phyloP scores from a whole-genome alignment of 495 filamentous ascomycete species.

The Penicillium desertorum region DNA sequence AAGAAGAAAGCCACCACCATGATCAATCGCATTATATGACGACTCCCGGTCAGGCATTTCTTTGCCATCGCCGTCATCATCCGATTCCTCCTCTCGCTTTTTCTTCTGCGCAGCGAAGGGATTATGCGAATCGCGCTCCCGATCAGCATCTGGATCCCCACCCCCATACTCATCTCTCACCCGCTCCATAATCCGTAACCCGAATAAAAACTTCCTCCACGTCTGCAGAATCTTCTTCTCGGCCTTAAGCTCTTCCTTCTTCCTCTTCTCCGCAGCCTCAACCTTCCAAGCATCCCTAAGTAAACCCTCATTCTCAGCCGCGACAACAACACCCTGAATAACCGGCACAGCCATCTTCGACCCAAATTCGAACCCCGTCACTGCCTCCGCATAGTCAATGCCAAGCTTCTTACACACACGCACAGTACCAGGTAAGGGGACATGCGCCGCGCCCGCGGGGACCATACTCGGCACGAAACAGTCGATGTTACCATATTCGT shows the following conservation, averaged over 20 bases:
- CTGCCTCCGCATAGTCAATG: slow-evolving; percentile 91
- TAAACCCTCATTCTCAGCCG: slow-evolving; percentile 69
- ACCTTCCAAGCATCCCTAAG: slow-evolving; percentile 79
- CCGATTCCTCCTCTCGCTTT: slow-evolving; percentile 5
- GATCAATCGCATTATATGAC: slow-evolving; percentile 26
- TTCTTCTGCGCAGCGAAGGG: slow-evolving; percentile 35
- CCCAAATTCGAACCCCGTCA: slow-evolving; percentile 95
- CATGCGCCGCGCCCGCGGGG: slow-evolving; percentile 76
- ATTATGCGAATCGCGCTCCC: slow-evolving; percentile 38
- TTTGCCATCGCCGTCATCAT: slow-evolving; percentile 15
- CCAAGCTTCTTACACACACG: slow-evolving; percentile 78
- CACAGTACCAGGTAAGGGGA: slow-evolving; percentile 73
- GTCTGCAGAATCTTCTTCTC: slow-evolving; percentile 68
- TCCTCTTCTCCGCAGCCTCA: slow-evolving; percentile 74
- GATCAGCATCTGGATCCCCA: slow-evolving; percentile 36
- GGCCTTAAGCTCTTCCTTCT: slow-evolving; percentile 80
- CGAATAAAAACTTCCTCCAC: slow-evolving; percentile 87
- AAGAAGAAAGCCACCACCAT: slow-evolving; percentile 38
- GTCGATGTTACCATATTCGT: slow-evolving; percentile 95
- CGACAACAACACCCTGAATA: slow-evolving; percentile 86
- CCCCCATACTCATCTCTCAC: slow-evolving; percentile 79
- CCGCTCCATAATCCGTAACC: slow-evolving; percentile 75
- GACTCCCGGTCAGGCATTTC: slow-evolving; percentile 12
- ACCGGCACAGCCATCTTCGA: slow-evolving; percentile 89
- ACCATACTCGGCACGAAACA: slow-evolving; percentile 93